Base-by-base conservation (phyloP, 2,329 filamentous ascomycete genomes). In the Colletotrichum plurivorum region DNA sequence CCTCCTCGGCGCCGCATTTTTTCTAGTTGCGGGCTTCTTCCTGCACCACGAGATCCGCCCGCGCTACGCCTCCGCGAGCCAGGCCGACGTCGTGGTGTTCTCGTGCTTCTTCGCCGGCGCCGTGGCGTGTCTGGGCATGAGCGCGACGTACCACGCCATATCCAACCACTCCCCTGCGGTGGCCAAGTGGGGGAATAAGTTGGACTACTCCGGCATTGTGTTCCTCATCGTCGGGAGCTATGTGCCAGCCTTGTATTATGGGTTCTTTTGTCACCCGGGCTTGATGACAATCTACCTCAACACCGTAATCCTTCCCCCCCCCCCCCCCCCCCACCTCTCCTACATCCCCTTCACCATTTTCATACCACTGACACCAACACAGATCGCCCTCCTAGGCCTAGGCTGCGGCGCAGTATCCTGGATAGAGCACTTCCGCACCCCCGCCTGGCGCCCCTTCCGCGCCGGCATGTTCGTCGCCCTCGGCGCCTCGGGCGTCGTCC, bases 131-230 rank as follows among this genome's bases (percentile, higher is more conserved):
- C 83, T 96, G 60, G 91, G 92, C 22, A 93, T 95, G 90, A 94
- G 92, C 73, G 92, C 94, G 5, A 93, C 92, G 3, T 99, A 91
- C 78, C 96, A 99, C 78, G 88, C 93, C 2, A 88, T 98, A 55
- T 90, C 87, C 22, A 97, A 98, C 73, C 96, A 99, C 79, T 96
- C 93, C 18, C 88, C 90, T 45, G 81, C 82, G 2, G 93, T 98
- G 15, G 90, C 92, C 2, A 91, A 89, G 71, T 93, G 94, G 84
- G 95, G 95, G 12, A 98, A 98, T 78, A 94, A 97, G 79, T 83
- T 98, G 65, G 96, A 99, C 78, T 98, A 99, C 78, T 89, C 95
- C 5, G 96, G 96, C 7, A 99, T 99, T 74, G 93, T 98, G 36
- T 89, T 91, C 56, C 83, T 99, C 73, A 98, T 98, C 68, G 93